A percentile compares a stretch with the other conserved stretches of the same genome.
Evolutionary conservation across 305 asterid species (phyloP).

Genomic region (Petunia hybrid): DNA sequence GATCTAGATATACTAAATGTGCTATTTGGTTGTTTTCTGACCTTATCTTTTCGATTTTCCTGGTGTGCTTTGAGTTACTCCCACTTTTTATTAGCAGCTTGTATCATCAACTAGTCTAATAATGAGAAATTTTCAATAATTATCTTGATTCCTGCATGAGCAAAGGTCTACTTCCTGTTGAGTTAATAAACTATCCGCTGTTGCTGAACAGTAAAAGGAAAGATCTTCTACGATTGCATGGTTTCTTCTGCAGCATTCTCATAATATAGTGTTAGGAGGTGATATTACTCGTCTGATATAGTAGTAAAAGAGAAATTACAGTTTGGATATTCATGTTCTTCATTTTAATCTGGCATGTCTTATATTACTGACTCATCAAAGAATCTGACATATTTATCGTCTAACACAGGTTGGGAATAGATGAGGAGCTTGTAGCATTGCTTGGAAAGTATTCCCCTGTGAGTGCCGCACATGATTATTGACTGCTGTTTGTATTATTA

Average conservation of each 20-base stretch:
- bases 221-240: not conserved
- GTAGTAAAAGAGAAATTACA: not conserved
- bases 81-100: not conserved
- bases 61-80: not conserved
- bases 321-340: conserved; percentile 8
- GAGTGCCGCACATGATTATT: conserved; percentile 35
- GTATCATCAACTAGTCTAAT: conserved; percentile 6
- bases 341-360: conserved; percentile 10
- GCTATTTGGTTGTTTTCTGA: not conserved
- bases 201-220: not conserved
- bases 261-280: not conserved
- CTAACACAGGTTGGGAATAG: conserved; percentile 88
- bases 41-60: not conserved
- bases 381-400: not conserved
- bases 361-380: conserved; percentile 28
- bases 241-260: not conserved
- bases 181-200: not conserved
- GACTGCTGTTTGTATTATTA: not conserved
- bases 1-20: not conserved
- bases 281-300: not conserved
- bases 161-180: not conserved
- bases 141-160: not conserved
- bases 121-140: not conserved
- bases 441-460: conserved; percentile 84
- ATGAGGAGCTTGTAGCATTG: conserved; percentile 92